phyloP scores from a whole-genome alignment of 2,329 filamentous ascomycete species.

The Eutypella sp. region DNA sequence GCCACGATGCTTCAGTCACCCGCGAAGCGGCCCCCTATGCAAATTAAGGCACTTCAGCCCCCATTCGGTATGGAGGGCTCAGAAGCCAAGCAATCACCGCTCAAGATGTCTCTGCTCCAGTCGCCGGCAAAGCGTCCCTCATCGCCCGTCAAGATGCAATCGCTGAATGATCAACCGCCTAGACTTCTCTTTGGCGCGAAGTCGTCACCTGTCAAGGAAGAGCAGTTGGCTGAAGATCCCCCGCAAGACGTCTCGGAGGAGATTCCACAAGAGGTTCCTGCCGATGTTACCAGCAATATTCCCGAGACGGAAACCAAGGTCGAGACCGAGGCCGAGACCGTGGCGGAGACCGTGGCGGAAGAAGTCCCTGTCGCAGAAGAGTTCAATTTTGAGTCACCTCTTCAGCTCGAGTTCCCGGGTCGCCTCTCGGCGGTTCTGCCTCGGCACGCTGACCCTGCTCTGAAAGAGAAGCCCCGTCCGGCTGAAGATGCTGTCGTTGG shows the following conservation, averaged over 20 bases:
- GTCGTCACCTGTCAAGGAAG: conserved; percentile 13
- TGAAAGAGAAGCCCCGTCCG: conserved; percentile 27
- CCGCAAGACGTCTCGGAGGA: conserved; percentile 3
- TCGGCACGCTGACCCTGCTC: conserved; percentile 35
- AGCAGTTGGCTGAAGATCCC: conserved; percentile 4
- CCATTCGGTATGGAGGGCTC: conserved; percentile 18
- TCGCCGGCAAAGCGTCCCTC: conserved; percentile 27
- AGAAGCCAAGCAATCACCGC: conserved; percentile 28
- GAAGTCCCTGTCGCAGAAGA: conserved; percentile 17
- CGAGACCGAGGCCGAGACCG: no score
- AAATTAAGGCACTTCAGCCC: conserved; percentile 19
- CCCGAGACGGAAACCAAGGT: no score
- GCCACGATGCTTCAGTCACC: conserved; percentile 47
- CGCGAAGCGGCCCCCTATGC: conserved; percentile 38
- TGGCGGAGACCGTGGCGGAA: no score
- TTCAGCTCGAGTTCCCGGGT: conserved; percentile 38
- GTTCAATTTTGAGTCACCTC: conserved; percentile 27
- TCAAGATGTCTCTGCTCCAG: conserved; percentile 28
- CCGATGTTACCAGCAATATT: no score
- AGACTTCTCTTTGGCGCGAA: conserved; percentile 10
- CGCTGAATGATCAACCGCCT: conserved; percentile 6
- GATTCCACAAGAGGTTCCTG: conserved; percentile 3
- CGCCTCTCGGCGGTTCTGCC: conserved; percentile 41
- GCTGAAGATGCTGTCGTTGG: conserved; percentile 1
- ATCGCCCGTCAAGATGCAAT: conserved; percentile 20